A percentile compares a stretch with the other conserved stretches of the same genome.
Conservation (phyloP, 2,329 filamentous ascomycete species). For the Trichoderma oligosporum region DNA sequence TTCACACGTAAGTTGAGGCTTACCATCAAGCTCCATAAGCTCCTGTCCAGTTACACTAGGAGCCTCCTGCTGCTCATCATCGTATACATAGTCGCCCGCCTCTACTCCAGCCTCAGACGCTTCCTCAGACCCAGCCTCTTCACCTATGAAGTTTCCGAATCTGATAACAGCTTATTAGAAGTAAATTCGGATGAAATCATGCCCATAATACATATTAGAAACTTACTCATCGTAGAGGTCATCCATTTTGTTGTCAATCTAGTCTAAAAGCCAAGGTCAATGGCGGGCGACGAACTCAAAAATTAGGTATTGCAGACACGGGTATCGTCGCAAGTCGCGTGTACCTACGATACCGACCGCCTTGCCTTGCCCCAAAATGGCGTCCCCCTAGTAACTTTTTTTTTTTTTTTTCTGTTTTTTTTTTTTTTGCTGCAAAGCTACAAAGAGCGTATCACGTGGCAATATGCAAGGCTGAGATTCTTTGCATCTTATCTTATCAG, state of each 20-base stretch:
- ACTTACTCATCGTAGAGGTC: slow-evolving; percentile 92
- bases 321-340: slow-evolving; percentile 21
- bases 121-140: slow-evolving; percentile 78
- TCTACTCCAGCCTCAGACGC: slow-evolving; percentile 75
- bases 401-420: too few species aligned
- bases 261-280: slow-evolving; percentile 19
- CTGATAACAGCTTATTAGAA: slow-evolving; percentile 40
- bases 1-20: slow-evolving; percentile 22
- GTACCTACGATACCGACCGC: slow-evolving; percentile 11
- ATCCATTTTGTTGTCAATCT: slow-evolving; percentile 60
- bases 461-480: slow-evolving; percentile 16
- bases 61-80: slow-evolving; percentile 64
- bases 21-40: slow-evolving; percentile 89
- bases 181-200: background rate
- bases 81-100: slow-evolving; percentile 75
- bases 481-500: slow-evolving; percentile 4
- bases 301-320: slow-evolving; percentile 20
- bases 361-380: slow-evolving; percentile 15
- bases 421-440: slow-evolving; percentile 9
- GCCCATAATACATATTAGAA: slow-evolving; percentile 1
- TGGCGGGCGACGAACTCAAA: slow-evolving; percentile 23
- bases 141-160: slow-evolving; percentile 98
- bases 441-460: slow-evolving; percentile 21
- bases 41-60: slow-evolving; percentile 68
- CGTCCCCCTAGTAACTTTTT: slow-evolving; percentile 23